Evolutionary conservation across 1,139 yeast genomes (phyloP), one percentile per base, ranked within the genome.

Genomic region (Lizanozyma gosingica): DNA sequence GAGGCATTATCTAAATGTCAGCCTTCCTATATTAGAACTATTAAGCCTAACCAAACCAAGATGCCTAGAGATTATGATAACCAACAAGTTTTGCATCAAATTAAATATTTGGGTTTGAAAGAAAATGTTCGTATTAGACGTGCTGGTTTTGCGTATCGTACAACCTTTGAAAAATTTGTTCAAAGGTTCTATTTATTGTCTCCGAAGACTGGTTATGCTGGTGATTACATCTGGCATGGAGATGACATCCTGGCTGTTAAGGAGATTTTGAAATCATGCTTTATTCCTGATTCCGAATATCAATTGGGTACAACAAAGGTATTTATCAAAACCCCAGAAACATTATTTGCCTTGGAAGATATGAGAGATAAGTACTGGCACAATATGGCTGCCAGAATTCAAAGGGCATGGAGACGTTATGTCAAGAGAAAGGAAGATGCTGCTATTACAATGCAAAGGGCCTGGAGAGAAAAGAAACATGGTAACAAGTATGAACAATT

Each of bases 311-410:
- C 83, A 1, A 76, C 95, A n/a, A 92, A 88, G 60, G 94, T 92
- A 2, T 94, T 94, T 59, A 88, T 94, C 60, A 94, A 94, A 56
- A 87, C 95, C 11, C 99, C 99, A 4, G 98, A 94, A 57, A 92
- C 98, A 0, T 70, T 94, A 51, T 94, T 94, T 61, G 96, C 96
- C 0, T 67, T 94, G 45, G 99, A 94, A 63, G 94, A 87, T 54
- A 81, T 90, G 94, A 78, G 98, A 60, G 99, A 94, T 55, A 84
- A 82, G 65, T 94, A 88, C 59, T 94, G 98, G 98, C 94, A 88
- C 56, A 87, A 86, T 53, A 94, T 92, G 95, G 98, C 98, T 2
- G 90, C 95, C 2, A 77, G 95, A 52, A 92, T 94, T 51, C 99
- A 94, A 65, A 76, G 97, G 50, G 97, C 98, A 3, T 88, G 97